Evolutionary conservation across 805 yeast species (phyloP), one percentile per base, ranked within the genome.

Genomic region (Yarrowia bubula): DNA sequence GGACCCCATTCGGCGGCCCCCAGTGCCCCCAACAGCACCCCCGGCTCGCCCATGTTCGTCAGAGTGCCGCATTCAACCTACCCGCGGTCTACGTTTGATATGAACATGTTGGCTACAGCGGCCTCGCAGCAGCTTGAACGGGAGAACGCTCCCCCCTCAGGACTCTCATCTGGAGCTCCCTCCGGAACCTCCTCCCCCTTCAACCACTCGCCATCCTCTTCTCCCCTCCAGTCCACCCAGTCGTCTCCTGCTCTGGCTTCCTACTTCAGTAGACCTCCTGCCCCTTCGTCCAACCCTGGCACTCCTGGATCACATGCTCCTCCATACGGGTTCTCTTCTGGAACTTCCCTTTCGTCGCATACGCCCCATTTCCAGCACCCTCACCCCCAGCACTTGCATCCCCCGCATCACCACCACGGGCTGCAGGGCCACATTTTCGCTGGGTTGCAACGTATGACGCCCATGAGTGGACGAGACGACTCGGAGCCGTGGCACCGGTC

Each of bases 41-140:
- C 81, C 14, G 65, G 53, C 32, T 66, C 32, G 44, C 67, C 67
- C 41, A 44, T 63, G 47, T 70, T 70, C 63, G 67, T 66, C 39
- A 68, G 69, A n/a, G 72, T 69, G 42, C 72, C 73, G 33, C 69
- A 63, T 43, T 66, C 70, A 28, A 60, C 69, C 28, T 66, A 65
- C 51, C 46, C 65, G 32, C 39, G 65, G 15, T 65, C 70, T 35
- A 71, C 71, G 37, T 74, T 73, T 62, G 81, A 78, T 65, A 78
- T 78, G 73, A 76, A 78, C 67, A 73, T 78, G 35, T 71, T 79
- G 57, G 81, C 82, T 8, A 74, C 79, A 1, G 82, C 81, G 1
- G 81, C 81, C 1, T 73, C 81, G 7, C 80, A 79, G 66, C 77
- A 77, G 65, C 75, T 79, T n/a, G 81, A 79, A 71, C 75, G 76